Evolutionary conservation across 257 asterid species (phyloP).

Genomic region (Penstemon davidsonii): DNA sequence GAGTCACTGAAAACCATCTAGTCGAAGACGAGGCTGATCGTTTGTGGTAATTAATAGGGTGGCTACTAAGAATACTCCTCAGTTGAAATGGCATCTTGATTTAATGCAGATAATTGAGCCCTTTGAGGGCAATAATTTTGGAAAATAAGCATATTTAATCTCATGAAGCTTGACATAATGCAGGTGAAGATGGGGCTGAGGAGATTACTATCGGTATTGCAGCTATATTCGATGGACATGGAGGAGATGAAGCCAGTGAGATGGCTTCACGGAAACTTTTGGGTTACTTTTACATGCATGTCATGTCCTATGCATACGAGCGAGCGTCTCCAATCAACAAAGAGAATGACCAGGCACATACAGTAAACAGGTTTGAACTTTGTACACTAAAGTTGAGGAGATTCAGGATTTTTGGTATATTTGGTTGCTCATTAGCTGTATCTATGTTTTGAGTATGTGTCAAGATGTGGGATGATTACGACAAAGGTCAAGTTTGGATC

Average conservation of each 20-base stretch:
- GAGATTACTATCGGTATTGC: constrained; percentile 52
- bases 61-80: too few species aligned
- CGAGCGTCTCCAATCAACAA: constrained; percentile 30
- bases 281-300: constrained; percentile 51
- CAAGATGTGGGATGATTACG: constrained; percentile 1
- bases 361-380: constrained; percentile 33
- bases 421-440: constrained; percentile 1
- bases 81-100: not conserved
- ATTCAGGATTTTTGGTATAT: constrained; percentile 5
- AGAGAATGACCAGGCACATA: constrained; percentile 28
- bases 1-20: too few species aligned
- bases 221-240: constrained; percentile 84
- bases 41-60: too few species aligned
- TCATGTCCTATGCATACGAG: constrained; percentile 43
- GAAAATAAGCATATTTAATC: constrained; percentile 4
- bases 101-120: not conserved
- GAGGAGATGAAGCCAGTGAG: constrained; percentile 75
- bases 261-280: constrained; percentile 59
- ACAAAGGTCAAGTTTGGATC: not conserved
- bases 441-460: not conserved
- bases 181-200: constrained; percentile 42
- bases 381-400: constrained; percentile 6
- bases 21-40: too few species aligned
- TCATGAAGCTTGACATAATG: constrained; percentile 22
- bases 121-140: constrained; percentile 1